A percentile compares a stretch with the other conserved stretches of the same genome.
These are phyloP conservation scores for Shiraia sp. DNA, from an alignment of 2,329 filamentous ascomycete genomes.

Conservation along the genomic window DNA sequence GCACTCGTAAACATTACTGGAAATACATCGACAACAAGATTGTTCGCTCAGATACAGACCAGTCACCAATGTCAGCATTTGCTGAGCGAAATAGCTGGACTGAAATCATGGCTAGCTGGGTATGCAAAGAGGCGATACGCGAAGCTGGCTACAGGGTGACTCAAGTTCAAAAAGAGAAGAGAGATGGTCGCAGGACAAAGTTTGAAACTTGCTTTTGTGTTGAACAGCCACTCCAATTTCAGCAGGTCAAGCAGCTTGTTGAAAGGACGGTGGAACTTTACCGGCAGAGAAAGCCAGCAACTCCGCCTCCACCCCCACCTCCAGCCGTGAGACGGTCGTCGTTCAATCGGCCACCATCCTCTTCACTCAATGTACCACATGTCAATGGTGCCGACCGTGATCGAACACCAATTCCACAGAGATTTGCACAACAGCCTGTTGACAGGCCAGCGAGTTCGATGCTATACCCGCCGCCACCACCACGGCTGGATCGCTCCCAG, in stretches of 20 bases:
- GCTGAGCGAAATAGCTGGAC: slow-evolving; percentile 39
- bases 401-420: slow-evolving; percentile 24
- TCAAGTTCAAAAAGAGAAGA: slow-evolving; percentile 38
- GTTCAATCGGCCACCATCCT: slow-evolving; percentile 22
- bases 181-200: slow-evolving; percentile 34
- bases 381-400: slow-evolving; percentile 23
- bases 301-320: slow-evolving; percentile 13
- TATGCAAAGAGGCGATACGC: slow-evolving; percentile 43
- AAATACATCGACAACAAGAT: slow-evolving; percentile 39
- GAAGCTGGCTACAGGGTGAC: slow-evolving; percentile 37
- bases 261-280: slow-evolving; percentile 46
- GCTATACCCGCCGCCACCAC: slow-evolving; percentile 18
- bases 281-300: slow-evolving; percentile 27
- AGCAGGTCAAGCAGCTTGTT: slow-evolving; percentile 40
- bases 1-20: slow-evolving; percentile 40
- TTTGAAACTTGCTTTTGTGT: slow-evolving; percentile 44
- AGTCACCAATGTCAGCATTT: slow-evolving; percentile 28
- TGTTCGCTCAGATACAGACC: slow-evolving; percentile 33
- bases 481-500: slow-evolving; percentile 29
- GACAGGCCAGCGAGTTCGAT: slow-evolving; percentile 26
- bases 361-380: slow-evolving; percentile 6
- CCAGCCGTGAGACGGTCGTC: slow-evolving; percentile 22
- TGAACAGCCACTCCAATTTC: slow-evolving; percentile 38
- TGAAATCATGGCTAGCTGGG: slow-evolving; percentile 44
- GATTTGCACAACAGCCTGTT: slow-evolving; percentile 18